These are phyloP conservation scores for Beta lomatogona DNA, from an alignment of 179 eudicot genomes.

Conservation along the genomic window DNA sequence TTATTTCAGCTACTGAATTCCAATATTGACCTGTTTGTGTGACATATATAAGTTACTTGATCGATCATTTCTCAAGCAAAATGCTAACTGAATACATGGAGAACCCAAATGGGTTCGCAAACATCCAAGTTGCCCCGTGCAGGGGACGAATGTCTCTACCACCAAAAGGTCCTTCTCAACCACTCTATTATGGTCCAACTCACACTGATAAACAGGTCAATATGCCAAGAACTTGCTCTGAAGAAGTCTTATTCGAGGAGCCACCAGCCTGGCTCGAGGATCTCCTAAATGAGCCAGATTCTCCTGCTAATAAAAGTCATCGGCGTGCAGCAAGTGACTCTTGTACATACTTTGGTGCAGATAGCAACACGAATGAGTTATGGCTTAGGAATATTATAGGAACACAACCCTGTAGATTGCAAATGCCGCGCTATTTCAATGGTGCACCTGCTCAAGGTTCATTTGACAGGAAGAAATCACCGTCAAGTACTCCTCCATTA, in stretches of 20 bases:
- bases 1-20: constrained; percentile 4
- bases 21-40: not conserved
- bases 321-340: constrained; percentile 77
- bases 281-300: constrained; percentile 71
- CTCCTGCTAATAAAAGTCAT: constrained; percentile 45
- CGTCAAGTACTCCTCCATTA: constrained; percentile 13
- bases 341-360: constrained; percentile 44
- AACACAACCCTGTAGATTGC: constrained; percentile 34
- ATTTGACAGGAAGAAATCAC: constrained; percentile 20
- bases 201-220: constrained; percentile 24
- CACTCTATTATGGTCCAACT: constrained; percentile 15
- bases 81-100: constrained; percentile 29
- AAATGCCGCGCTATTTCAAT: constrained; percentile 26
- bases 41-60: not conserved
- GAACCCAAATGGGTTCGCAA: constrained; percentile 29
- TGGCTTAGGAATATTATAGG: constrained; percentile 12
- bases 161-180: constrained; percentile 37
- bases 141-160: constrained; percentile 38
- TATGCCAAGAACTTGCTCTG: constrained; percentile 47
- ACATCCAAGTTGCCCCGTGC: constrained; percentile 20
- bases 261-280: constrained; percentile 88
- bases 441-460: constrained; percentile 16
- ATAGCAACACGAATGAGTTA: constrained; percentile 22
- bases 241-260: constrained; percentile 53
- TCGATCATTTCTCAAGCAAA: constrained; percentile 6